Conservation (phyloP, 1,284 basidiomycete genomes). For the Fistulinella cinereoalba region DNA sequence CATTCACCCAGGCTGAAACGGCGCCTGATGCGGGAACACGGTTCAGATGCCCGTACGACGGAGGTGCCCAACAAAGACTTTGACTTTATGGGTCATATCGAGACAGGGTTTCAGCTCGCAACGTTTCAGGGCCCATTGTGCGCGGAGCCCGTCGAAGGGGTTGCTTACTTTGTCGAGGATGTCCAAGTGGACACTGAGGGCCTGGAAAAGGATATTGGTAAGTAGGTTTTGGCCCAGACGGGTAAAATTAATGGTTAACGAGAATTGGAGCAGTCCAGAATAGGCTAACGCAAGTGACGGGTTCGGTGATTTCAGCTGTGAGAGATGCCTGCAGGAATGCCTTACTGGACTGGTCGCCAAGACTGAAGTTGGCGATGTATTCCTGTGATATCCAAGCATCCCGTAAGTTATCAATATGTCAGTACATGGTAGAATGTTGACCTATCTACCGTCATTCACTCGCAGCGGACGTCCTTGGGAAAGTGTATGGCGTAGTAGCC, state of each 20-base stretch:
- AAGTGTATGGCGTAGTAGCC: constrained; percentile 95
- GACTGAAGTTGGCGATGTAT: constrained; percentile 98
- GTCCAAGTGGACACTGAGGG: constrained; percentile 63
- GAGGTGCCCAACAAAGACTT: constrained; percentile 34
- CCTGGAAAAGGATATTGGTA: constrained; percentile 64
- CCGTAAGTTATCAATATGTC: constrained; percentile 57
- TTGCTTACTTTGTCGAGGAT: constrained; percentile 88
- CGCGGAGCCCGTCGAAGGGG: constrained; percentile 90
- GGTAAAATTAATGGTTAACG: constrained; percentile 10
- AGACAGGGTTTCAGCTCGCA: constrained; percentile 94
- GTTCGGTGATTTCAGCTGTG: constrained; percentile 85
- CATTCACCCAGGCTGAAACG: constrained; percentile 44
- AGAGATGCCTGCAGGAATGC: constrained; percentile 88
- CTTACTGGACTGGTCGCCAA: constrained; percentile 95
- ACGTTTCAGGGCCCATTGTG: constrained; percentile 94
- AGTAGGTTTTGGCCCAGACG: constrained; percentile 20
- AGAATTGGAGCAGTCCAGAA: constrained; percentile 51
- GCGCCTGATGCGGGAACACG: constrained; percentile 43
- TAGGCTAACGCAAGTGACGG: constrained; percentile 74
- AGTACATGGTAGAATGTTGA: constrained; percentile 6
- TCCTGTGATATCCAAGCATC: constrained; percentile 98
- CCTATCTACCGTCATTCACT: constrained; percentile 1
- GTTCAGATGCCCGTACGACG: constrained; percentile 28
- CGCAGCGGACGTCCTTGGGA: constrained; percentile 93
- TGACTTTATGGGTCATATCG: constrained; percentile 82